Conservation (phyloP, 768 basidiomycete genomes). For the Trametes cingulata region DNA sequence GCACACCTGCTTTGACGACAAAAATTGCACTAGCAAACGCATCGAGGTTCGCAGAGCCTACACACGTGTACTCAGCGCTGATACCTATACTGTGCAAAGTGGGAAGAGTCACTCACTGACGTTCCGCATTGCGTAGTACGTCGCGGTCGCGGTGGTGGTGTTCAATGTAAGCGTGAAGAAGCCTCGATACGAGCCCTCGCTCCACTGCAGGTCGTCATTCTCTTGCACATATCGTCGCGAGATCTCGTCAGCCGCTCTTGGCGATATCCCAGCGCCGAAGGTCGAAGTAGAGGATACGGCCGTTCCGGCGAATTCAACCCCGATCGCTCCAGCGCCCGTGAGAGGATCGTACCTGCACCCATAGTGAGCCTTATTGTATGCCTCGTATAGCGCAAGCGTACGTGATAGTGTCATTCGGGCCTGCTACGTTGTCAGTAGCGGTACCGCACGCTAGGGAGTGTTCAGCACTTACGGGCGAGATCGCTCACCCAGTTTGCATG, state of each 20-base stretch:
- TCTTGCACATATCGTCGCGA: slow-evolving; percentile 39
- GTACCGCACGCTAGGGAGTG: background rate
- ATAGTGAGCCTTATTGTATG: background rate
- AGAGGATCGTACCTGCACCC: slow-evolving; percentile 44
- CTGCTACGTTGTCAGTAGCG: slow-evolving; percentile 28
- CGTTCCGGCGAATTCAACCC: slow-evolving; percentile 64
- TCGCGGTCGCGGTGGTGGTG: slow-evolving; percentile 47
- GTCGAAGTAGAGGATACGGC: slow-evolving; percentile 54
- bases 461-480: slow-evolving; percentile 45
- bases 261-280: slow-evolving; percentile 44
- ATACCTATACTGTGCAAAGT: background rate
- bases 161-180: slow-evolving; percentile 58
- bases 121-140: slow-evolving; percentile 56
- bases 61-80: no score
- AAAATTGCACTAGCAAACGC: slow-evolving; percentile 47
- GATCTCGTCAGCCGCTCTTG: slow-evolving; percentile 40
- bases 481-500: slow-evolving; percentile 66
- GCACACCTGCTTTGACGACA: slow-evolving; percentile 34
- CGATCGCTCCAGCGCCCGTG: slow-evolving; percentile 51
- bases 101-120: slow-evolving; percentile 36
- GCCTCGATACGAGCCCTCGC: slow-evolving; percentile 58
- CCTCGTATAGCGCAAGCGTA: slow-evolving; percentile 21
- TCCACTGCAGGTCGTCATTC: slow-evolving; percentile 59
- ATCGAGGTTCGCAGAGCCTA: slow-evolving; percentile 46
- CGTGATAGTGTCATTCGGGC: slow-evolving; percentile 50